A percentile compares a stretch with the other conserved stretches of the same genome.
phyloP scores from a whole-genome alignment of 2,329 filamentous ascomycete species.

The Apiospora saccharicola region DNA sequence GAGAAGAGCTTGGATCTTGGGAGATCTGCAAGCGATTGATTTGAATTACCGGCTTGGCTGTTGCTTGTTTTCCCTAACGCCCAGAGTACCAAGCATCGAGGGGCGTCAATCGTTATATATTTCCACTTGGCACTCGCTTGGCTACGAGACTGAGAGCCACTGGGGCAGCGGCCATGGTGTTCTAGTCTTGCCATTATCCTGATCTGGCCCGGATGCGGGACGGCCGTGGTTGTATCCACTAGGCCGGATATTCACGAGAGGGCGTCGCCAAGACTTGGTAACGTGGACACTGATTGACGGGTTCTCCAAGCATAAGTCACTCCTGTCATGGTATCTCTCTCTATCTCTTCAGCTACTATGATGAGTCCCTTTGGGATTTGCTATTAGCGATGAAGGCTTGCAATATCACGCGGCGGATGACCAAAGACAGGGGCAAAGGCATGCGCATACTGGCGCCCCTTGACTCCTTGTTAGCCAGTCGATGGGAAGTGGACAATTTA shows the following conservation, averaged over 20 bases:
- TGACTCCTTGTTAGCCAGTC: too few species aligned
- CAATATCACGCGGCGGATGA: not conserved
- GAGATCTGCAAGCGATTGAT: not conserved
- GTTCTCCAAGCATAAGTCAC: too few species aligned
- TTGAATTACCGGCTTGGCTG: constrained; percentile 14
- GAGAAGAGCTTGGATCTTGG: not conserved
- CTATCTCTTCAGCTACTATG: not conserved
- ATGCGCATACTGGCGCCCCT: not conserved
- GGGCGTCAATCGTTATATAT: constrained; percentile 12
- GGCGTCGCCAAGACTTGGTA: not conserved
- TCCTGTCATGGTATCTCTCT: not conserved
- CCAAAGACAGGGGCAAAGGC: not conserved
- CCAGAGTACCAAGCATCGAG: constrained; percentile 4
- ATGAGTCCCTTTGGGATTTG: not conserved
- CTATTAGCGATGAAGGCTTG: not conserved
- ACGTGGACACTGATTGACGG: not conserved
- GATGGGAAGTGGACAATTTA: not conserved
- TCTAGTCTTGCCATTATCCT: not conserved
- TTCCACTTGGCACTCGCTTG: not conserved
- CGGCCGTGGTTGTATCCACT: constrained; percentile 2
- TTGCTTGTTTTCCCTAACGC: not conserved
- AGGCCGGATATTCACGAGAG: not conserved
- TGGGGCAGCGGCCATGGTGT: not conserved
- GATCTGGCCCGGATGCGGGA: constrained; percentile 5
- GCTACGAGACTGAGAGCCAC: not conserved